Conservation (phyloP, 176 grass and related monocot species). For the Zizania latifolia region DNA sequence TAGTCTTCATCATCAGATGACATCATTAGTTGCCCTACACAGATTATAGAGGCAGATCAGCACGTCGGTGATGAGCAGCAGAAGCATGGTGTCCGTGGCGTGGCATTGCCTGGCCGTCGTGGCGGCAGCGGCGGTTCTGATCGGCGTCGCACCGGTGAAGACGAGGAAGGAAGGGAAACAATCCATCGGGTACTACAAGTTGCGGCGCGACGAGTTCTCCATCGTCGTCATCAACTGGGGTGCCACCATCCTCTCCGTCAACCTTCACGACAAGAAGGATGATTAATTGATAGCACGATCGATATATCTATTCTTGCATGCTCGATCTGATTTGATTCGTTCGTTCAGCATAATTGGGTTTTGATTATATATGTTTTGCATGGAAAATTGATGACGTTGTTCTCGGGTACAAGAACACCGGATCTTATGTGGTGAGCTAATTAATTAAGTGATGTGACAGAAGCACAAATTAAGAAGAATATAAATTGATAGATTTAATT, state of each 20-base stretch:
- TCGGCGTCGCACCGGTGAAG: not conserved
- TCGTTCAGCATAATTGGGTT: not conserved
- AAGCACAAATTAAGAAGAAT: not conserved
- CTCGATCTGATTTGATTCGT: not conserved
- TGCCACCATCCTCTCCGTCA: slow-evolving; percentile 50
- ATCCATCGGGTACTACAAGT: slow-evolving; percentile 44
- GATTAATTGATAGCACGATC: too few relatives aligned
- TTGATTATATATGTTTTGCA: slow-evolving; percentile 12
- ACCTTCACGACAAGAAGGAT: slow-evolving; percentile 70
- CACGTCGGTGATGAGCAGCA: not conserved
- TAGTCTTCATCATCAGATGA: not conserved
- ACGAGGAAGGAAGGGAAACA: slow-evolving; percentile 36
- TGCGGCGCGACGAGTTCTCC: slow-evolving; percentile 45
- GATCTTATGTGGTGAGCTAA: slow-evolving; percentile 46
- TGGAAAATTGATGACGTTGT: slow-evolving; percentile 74
- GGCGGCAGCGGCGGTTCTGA: not conserved
- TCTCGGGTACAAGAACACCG: slow-evolving; percentile 68
- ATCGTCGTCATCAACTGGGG: slow-evolving; percentile 51
- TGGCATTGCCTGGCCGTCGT: not conserved
- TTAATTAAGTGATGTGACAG: not conserved
- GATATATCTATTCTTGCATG: too few relatives aligned
- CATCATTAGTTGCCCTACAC: not conserved
- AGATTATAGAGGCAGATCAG: not conserved
- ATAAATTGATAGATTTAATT: not conserved
- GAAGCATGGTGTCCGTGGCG: not conserved